phyloP scores from a whole-genome alignment of 495 filamentous ascomycete genomes.

The Penicillium soppii region DNA sequence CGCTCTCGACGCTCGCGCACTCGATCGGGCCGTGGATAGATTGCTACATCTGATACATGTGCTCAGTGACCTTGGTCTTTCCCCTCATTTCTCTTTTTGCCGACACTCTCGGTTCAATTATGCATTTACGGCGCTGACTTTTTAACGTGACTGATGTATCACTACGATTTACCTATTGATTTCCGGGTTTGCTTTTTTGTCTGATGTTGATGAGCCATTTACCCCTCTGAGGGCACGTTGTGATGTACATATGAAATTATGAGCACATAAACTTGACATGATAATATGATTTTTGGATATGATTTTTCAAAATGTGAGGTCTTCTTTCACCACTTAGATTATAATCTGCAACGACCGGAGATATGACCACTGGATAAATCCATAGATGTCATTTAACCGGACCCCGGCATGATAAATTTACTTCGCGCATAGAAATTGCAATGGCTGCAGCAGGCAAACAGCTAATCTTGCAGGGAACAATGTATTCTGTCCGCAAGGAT shows the following conservation, averaged over 20 bases:
- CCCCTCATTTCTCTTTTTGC: not conserved
- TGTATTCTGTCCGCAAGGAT: slow-evolving; percentile 19
- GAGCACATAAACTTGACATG: slow-evolving; percentile 5
- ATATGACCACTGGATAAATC: too few relatives aligned
- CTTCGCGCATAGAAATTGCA: not conserved
- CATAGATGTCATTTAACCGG: too few relatives aligned
- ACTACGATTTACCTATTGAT: slow-evolving; percentile 31
- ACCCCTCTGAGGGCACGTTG: slow-evolving; percentile 6
- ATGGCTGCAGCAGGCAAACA: slow-evolving; percentile 15
- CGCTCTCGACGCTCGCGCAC: slow-evolving; percentile 40
- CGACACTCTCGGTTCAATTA: slow-evolving; percentile 7
- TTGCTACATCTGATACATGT: not conserved
- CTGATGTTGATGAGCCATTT: slow-evolving; percentile 17
- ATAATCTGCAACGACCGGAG: too few relatives aligned
- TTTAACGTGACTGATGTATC: slow-evolving; percentile 31
- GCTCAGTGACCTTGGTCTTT: slow-evolving; percentile 1
- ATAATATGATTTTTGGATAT: slow-evolving; percentile 10
- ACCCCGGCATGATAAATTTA: not conserved
- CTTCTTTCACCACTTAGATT: too few relatives aligned
- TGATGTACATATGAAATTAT: slow-evolving; percentile 36
- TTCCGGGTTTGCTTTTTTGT: slow-evolving; percentile 10
- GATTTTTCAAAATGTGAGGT: not conserved
- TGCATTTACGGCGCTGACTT: slow-evolving; percentile 33
- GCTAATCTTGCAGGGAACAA: slow-evolving; percentile 22
- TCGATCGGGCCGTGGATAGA: slow-evolving; percentile 34